Evolutionary conservation across 257 asterid genomes (phyloP).

Genomic region (Solanum dulcamara): DNA sequence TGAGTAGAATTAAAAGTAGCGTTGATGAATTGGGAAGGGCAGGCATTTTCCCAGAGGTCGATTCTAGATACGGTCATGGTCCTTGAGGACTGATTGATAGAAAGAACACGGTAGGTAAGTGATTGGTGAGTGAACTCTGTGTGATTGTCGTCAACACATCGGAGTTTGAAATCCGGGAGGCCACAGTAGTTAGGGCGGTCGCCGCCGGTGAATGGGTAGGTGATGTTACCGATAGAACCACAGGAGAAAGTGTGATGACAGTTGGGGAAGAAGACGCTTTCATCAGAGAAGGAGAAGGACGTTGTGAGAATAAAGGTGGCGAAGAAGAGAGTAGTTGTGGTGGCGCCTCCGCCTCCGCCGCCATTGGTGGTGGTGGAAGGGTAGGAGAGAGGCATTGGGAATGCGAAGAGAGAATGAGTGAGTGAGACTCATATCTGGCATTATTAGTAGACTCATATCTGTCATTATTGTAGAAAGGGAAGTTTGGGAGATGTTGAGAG

Average conservation of each 20-base stretch:
- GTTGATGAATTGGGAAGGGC: constrained; percentile 19
- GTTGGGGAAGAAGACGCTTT: constrained; percentile 12
- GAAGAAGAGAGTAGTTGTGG: not conserved
- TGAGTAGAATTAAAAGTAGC: not conserved
- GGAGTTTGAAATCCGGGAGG: constrained; percentile 34
- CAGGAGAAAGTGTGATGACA: constrained; percentile 47
- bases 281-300: constrained; percentile 4
- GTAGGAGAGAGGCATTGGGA: not conserved
- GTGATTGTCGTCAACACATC: constrained; percentile 22
- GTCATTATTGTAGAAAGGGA: not conserved
- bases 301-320: not conserved
- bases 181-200: constrained; percentile 58
- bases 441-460: not conserved
- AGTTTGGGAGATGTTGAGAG: not conserved
- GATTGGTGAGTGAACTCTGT: constrained; percentile 29
- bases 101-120: constrained; percentile 31
- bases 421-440: not conserved
- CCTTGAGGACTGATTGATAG: constrained; percentile 15
- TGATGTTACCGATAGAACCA: constrained; percentile 23
- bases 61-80: constrained; percentile 33
- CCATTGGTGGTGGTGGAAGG: not conserved
- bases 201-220: constrained; percentile 51
- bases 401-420: not conserved
- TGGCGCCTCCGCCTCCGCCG: not conserved
- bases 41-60: constrained; percentile 33